These are phyloP conservation scores for Colletotrichum coccodes DNA, from an alignment of 2,329 filamentous ascomycete genomes.

Conservation along the genomic window DNA sequence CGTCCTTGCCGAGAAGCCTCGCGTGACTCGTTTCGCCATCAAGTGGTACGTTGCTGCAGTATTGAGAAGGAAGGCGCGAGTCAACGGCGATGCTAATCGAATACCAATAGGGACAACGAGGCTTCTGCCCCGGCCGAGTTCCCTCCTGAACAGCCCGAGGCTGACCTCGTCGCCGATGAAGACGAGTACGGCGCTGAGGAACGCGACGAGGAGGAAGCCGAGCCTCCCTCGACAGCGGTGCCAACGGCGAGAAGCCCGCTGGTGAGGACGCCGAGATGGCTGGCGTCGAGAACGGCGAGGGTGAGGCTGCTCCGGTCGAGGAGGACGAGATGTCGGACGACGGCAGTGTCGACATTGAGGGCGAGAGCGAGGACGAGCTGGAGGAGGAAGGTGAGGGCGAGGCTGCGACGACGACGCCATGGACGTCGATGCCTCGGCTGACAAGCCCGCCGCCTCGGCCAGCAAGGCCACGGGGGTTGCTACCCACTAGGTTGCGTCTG, in stretches of 20 bases:
- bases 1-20: conserved; percentile 94
- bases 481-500: conserved; percentile 28
- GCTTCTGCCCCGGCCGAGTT: conserved; percentile 95
- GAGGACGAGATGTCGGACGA: conserved; percentile 78
- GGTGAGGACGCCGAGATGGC: conserved; percentile 82
- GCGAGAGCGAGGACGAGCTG: conserved; percentile 78
- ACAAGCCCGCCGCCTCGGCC: conserved; percentile 45
- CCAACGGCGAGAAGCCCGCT: conserved; percentile 53
- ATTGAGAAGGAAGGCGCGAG: neutral
- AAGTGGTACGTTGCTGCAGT: conserved; percentile 79
- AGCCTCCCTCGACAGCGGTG: conserved; percentile 59
- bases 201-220: conserved; percentile 74
- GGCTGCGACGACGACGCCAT: conserved; percentile 56
- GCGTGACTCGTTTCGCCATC: conserved; percentile 97
- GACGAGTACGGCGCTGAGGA: conserved; percentile 93
- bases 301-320: conserved; percentile 60
- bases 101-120: conserved; percentile 84
- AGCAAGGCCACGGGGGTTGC: conserved; percentile 43
- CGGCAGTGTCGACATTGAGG: conserved; percentile 82
- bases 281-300: conserved; percentile 66
- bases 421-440: conserved; percentile 56
- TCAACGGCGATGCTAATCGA: conserved; percentile 19
- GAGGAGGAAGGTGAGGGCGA: conserved; percentile 66
- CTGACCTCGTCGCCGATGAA: conserved; percentile 86
- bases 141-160: conserved; percentile 96